A percentile compares a stretch with the other conserved stretches of the same genome.
Conservation (phyloP, 805 yeast genomes). For the Myxozyma nipponensis region DNA sequence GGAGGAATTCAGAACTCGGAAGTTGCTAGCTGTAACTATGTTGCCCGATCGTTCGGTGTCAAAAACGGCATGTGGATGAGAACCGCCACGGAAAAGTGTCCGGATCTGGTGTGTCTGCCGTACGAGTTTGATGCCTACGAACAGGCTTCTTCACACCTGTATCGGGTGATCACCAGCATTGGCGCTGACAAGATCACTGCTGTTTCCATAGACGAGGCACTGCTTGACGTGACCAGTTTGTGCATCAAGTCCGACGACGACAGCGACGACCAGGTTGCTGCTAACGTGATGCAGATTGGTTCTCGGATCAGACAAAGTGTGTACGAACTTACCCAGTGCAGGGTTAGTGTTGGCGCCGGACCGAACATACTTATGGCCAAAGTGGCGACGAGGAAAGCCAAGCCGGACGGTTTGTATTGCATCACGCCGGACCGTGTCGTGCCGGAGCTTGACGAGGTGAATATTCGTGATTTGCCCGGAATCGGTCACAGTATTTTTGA, state of each 20-base stretch:
- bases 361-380: conserved; percentile 73
- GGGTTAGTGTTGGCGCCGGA: conserved; percentile 79
- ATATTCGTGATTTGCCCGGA: conserved; percentile 44
- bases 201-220: conserved; percentile 86
- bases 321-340: conserved; percentile 49
- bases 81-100: conserved; percentile 60
- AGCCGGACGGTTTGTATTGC: conserved; percentile 65
- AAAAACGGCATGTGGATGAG: conserved; percentile 82
- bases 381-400: conserved; percentile 66
- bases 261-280: conserved; percentile 3
- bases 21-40: conserved; percentile 87
- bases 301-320: conserved; percentile 43
- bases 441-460: conserved; percentile 40
- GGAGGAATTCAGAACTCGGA: conserved; percentile 55
- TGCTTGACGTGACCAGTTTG: conserved; percentile 57
- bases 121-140: conserved; percentile 78
- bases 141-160: conserved; percentile 57
- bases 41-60: conserved; percentile 70
- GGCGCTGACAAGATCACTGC: conserved; percentile 56
- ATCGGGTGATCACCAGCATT: conserved; percentile 50
- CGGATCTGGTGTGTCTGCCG: conserved; percentile 55
- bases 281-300: conserved; percentile 30
- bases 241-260: background rate
- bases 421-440: conserved; percentile 34
- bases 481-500: conserved; percentile 42